Evolutionary conservation across 202 grass and related monocot species (phyloP), one percentile per base, ranked within the genome.

Genomic region (Eragrostis tef): DNA sequence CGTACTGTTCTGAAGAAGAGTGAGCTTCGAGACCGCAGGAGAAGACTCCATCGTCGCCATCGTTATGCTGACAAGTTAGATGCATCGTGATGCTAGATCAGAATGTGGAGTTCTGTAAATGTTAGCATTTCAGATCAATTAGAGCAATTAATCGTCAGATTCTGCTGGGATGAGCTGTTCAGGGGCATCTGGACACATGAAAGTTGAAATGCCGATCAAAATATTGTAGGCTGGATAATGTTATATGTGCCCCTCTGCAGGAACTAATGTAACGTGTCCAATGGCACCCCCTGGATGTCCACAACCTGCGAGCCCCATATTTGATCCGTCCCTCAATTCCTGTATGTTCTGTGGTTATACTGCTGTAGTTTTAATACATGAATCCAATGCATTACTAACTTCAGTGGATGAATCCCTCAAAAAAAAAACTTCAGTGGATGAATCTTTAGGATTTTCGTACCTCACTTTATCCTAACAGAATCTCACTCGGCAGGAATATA

Each of bases 1-100:
- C 47, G 52, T 11, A 48, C 43, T 14, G 15, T 31, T 8, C 57
- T 70, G 24, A 80, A 27, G 63, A 86, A 39, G 72, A 79, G 47
- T 42, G 62, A 64, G 48, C 17, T 22, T 27, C 83, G 74, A n/a
- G 72, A 74, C 42, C 74, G 26, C 29, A 79, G 51, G 48, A 91
- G 75, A 73, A 77, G 73, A 26, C 75, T 59, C 27, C 64, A 47
- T 74, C 73, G 25, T 27, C 24, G 5, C 25, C 78, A 46, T 41
- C 62, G 53, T 12, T 24, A 69, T 17, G 74, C 9, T 14, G 36
- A 67, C 77, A 80, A 57, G 52, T 7, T 27, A 43, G 34, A 69
- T 56, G 51, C 50, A 59, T 22, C 59, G 13, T 86, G 61, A 80
- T 61, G 58, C 22, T 60, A 60, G 9, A 27, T 61, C 58, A 27